Conservation (phyloP, 2,329 filamentous ascomycete species). For the Anthostomella pinea region DNA sequence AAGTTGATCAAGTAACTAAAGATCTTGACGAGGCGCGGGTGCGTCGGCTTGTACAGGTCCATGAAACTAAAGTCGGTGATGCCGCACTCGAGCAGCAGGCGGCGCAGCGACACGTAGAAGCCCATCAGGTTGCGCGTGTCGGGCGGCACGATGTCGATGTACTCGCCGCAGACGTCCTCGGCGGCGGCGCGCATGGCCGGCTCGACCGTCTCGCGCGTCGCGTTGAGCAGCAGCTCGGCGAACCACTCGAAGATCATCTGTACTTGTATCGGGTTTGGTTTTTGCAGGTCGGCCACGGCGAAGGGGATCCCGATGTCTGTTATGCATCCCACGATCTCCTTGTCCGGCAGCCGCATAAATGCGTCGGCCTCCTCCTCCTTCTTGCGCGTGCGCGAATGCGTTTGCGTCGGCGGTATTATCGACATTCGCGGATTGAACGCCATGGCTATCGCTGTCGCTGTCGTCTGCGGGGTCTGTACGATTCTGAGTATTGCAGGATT, state of each 20-base stretch:
- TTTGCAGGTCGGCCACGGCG: constrained; percentile 80
- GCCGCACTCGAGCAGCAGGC: constrained; percentile 80
- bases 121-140: constrained; percentile 95
- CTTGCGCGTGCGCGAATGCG: constrained; percentile 52
- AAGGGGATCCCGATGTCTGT: constrained; percentile 94
- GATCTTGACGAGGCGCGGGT: constrained; percentile 87
- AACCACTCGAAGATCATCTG: constrained; percentile 99
- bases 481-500: neutral
- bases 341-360: constrained; percentile 59
- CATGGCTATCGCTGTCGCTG: constrained; percentile 50
- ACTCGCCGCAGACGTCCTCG: constrained; percentile 81
- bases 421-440: constrained; percentile 60
- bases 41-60: constrained; percentile 87
- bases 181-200: constrained; percentile 92
- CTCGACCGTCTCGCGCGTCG: constrained; percentile 87
- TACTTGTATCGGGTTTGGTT: constrained; percentile 90
- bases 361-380: constrained; percentile 59
- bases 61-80: constrained; percentile 92
- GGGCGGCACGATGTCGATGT: constrained; percentile 76
- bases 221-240: constrained; percentile 88
- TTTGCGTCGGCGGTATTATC: constrained; percentile 53
- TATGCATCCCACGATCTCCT: constrained; percentile 94
- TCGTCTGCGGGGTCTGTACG: neutral
- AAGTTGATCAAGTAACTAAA: constrained; percentile 99
- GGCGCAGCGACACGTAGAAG: constrained; percentile 82